These are phyloP conservation scores for Kodamaea fukazawae DNA, from an alignment of 805 yeast species.

Conservation along the genomic window DNA sequence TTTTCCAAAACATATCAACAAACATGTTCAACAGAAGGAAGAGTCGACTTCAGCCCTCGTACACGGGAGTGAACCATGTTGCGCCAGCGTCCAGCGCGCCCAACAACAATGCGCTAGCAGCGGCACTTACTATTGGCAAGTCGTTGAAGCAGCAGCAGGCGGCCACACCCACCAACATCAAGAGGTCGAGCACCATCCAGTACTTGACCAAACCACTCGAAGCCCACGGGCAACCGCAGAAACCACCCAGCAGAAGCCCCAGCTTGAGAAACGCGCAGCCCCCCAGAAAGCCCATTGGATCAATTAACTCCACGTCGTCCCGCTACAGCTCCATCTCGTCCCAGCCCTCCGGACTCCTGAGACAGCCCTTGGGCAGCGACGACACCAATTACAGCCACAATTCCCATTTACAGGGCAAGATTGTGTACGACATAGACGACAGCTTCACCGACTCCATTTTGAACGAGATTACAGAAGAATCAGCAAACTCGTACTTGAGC, in stretches of 20 bases:
- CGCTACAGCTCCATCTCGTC: conserved; percentile 9
- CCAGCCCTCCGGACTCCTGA: conserved; percentile 5
- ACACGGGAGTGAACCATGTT: conserved; percentile 42
- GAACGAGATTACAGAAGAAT: conserved; percentile 31
- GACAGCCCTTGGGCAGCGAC: conserved; percentile 9
- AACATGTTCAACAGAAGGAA: conserved; percentile 30
- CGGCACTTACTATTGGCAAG: conserved; percentile 44
- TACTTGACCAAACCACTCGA: conserved; percentile 14
- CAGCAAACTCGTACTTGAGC: conserved; percentile 19
- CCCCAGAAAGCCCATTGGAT: conserved; percentile 1
- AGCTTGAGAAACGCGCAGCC: conserved; percentile 5
- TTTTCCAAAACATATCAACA: conserved; percentile 2
- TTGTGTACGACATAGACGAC: conserved; percentile 25
- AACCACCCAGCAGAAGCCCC: conserved; percentile 1
- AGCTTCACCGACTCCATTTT: conserved; percentile 30
- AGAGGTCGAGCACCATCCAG: conserved; percentile 14
- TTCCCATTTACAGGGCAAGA: conserved; percentile 3
- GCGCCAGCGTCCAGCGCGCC: conserved; percentile 36
- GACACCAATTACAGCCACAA: conserved; percentile 5
- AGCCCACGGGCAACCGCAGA: conserved; percentile 1
- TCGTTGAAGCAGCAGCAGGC: conserved; percentile 19
- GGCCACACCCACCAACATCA: conserved; percentile 10
- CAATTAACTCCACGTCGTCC: conserved; percentile 6
- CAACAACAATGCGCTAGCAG: conserved; percentile 40
- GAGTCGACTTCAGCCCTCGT: conserved; percentile 33